Base-by-base conservation (phyloP, 148 eudicot genomes). In the Agrostemma githago region DNA sequence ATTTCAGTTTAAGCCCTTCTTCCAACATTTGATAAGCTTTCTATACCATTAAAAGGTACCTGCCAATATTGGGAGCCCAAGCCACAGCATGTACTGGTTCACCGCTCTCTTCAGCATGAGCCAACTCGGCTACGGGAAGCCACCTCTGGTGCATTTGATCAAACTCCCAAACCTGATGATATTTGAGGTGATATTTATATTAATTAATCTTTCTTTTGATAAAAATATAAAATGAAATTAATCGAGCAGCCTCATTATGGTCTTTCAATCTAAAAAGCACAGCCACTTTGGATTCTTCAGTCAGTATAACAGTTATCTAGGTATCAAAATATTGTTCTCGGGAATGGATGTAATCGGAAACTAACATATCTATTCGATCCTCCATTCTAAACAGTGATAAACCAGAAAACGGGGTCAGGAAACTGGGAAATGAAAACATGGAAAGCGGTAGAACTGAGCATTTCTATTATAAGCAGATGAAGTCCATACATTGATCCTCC, bases 31-130 rank as follows among this genome's bases (percentile, higher is more conserved):
- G 26, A 43, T 6, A 68, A 68, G 66, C 66, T 59, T 75, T 60
- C 15, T 42, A 15, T 17, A 12, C 38, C 38, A 38, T 51, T 72
- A 61, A 77, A 19, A 19, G 17, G 56, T 79, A 88, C 98, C 98
- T 92, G 85, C 99, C 90, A 79, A 95, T 87, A 84, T 95, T 95
- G 65, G 99, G 92, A 71, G 99, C 97, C 97, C 97, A 95, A n/a
- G 97, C 88, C 80, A 92, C 89, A 63, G 89, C 74, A 85, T 83
- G 81, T 71, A 95, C 98, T 15, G 84, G 88, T 77, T 87, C 89
- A 9, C 80, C 85, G 70, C 78, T 85, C 72, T 92, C 96, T 72
- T 79, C 91, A 39, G 92, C 78, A 74, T 71, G 80, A 77, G 93
- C 87, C 74, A 95, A 83, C 81, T 90, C 99, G 3, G 97, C 99